These are phyloP conservation scores for Fusarium beomiforme DNA, from an alignment of 2,329 filamentous ascomycete species.

Conservation along the genomic window DNA sequence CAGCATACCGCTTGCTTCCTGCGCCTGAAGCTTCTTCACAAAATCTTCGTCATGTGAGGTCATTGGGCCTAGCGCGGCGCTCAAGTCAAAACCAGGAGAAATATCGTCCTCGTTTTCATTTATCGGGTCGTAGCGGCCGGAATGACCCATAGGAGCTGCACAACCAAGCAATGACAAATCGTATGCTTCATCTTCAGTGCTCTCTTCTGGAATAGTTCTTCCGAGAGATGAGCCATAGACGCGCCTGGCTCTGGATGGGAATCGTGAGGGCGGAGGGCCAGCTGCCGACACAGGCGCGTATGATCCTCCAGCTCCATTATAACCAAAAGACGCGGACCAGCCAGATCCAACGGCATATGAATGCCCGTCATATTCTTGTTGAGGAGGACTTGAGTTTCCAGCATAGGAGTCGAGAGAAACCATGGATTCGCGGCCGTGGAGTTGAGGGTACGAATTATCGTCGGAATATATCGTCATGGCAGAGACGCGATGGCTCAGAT, in stretches of 20 bases:
- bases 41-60: slow-evolving; percentile 57
- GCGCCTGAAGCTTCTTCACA: slow-evolving; percentile 56
- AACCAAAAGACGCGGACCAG: slow-evolving; percentile 46
- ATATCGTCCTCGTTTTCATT: slow-evolving; percentile 44
- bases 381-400: slow-evolving; percentile 27
- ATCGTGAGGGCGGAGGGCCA: slow-evolving; percentile 30
- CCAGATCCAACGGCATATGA: slow-evolving; percentile 34
- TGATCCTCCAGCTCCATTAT: slow-evolving; percentile 38
- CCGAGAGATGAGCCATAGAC: slow-evolving; percentile 40
- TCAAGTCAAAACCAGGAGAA: slow-evolving; percentile 56
- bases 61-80: slow-evolving; percentile 57
- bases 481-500: slow-evolving; percentile 48
- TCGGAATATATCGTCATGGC: slow-evolving; percentile 48
- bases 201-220: slow-evolving; percentile 43
- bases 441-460: slow-evolving; percentile 40
- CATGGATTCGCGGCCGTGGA: slow-evolving; percentile 52
- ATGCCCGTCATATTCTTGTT: slow-evolving; percentile 29
- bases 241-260: slow-evolving; percentile 40
- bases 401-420: slow-evolving; percentile 52
- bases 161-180: slow-evolving; percentile 55
- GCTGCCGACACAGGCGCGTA: slow-evolving; percentile 44
- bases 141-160: slow-evolving; percentile 54
- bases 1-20: slow-evolving; percentile 64
- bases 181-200: slow-evolving; percentile 55
- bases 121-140: slow-evolving; percentile 47